Conservation (phyloP, 192 early-diverging fungal species). For the Coemansia sp. region DNA sequence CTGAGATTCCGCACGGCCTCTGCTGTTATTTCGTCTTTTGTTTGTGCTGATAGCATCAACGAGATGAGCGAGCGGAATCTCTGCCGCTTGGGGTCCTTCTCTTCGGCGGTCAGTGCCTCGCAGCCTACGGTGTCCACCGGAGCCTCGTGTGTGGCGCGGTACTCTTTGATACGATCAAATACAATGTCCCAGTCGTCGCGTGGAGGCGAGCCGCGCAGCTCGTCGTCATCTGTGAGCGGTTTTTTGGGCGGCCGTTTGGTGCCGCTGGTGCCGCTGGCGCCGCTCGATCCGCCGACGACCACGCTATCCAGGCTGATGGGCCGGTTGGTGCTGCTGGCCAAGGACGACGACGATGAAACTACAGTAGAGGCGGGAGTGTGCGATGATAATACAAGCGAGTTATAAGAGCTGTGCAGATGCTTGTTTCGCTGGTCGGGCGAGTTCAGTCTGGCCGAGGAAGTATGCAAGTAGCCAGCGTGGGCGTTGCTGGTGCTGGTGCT, state of each 20-base stretch:
- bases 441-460: not conserved
- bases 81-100: constrained; percentile 51
- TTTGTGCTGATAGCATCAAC: constrained; percentile 89
- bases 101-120: constrained; percentile 60
- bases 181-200: constrained; percentile 64
- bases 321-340: constrained; percentile 14
- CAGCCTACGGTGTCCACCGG: constrained; percentile 92
- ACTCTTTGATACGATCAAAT: constrained; percentile 63
- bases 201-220: constrained; percentile 35
- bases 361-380: constrained; percentile 31
- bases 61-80: constrained; percentile 84
- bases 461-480: not conserved
- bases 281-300: constrained; percentile 6
- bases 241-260: constrained; percentile 13
- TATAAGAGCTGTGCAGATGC: constrained; percentile 8
- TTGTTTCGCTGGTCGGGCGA: not conserved
- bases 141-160: constrained; percentile 59
- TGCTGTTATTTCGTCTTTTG: constrained; percentile 85
- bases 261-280: constrained; percentile 13
- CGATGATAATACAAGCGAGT: constrained; percentile 29
- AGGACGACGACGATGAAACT: constrained; percentile 28
- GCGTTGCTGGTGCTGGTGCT: too few species aligned
- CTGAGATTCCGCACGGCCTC: constrained; percentile 68
- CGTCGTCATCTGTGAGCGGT: constrained; percentile 32
- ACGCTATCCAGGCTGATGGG: constrained; percentile 27